A percentile compares a stretch with the other conserved stretches of the same genome.
Evolutionary conservation across 306 rosid genomes (phyloP).

Genomic region (Medicago arabica): DNA sequence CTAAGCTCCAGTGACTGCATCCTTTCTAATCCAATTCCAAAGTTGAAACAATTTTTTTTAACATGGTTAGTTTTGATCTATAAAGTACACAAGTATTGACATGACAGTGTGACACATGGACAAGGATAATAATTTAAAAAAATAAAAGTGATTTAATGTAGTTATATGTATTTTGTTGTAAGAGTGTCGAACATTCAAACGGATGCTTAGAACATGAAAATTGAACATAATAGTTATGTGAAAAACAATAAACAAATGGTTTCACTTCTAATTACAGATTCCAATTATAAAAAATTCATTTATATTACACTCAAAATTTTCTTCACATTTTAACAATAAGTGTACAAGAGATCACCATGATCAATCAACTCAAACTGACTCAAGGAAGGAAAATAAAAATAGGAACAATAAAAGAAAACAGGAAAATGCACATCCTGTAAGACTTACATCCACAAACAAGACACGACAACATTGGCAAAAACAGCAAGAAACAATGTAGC

Average conservation of each 20-base stretch:
- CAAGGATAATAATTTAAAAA: too few relatives aligned
- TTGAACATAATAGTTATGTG: background rate
- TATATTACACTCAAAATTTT: conserved; percentile 44
- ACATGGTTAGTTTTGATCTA: background rate
- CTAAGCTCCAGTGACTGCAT: too few relatives aligned
- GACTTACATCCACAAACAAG: conserved; percentile 37
- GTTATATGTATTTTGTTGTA: too few relatives aligned
- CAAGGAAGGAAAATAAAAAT: background rate
- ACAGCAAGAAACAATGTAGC: conserved; percentile 19
- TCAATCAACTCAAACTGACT: conserved; percentile 33
- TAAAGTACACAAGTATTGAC: too few relatives aligned
- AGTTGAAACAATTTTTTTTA: background rate
- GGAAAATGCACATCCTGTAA: conserved; percentile 10
- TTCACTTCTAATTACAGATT: conserved; percentile 8
- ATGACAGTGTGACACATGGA: too few relatives aligned
- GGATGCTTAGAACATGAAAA: too few relatives aligned
- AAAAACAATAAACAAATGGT: conserved; percentile 4
- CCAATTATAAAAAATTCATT: conserved; percentile 5
- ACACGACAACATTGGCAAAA: conserved; percentile 22
- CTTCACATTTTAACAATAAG: conserved; percentile 31
- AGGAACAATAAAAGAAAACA: background rate
- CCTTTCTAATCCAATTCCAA: too few relatives aligned
- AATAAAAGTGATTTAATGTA: too few relatives aligned
- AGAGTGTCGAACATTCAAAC: too few relatives aligned
- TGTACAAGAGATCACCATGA: conserved; percentile 48